Evolutionary conservation across 2,329 filamentous ascomycete species (phyloP).

Genomic region (Xylariales sp.): DNA sequence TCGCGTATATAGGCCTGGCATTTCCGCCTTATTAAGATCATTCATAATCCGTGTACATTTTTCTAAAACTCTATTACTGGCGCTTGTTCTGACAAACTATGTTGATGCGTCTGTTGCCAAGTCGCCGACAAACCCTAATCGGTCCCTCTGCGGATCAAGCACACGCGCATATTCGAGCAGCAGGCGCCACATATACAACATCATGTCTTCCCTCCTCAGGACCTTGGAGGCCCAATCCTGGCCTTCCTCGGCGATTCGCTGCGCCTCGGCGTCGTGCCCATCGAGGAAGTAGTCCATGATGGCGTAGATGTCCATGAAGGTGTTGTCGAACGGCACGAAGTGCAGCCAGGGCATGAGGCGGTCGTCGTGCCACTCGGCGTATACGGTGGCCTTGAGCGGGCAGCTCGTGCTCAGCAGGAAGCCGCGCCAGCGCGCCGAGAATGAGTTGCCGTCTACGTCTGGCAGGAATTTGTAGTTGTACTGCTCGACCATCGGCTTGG

Average conservation of each 20-base stretch:
- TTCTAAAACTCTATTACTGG: too few species aligned
- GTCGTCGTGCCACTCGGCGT: conserved; percentile 72
- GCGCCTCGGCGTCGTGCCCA: conserved; percentile 53
- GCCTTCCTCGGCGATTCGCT: conserved; percentile 62
- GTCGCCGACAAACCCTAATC: conserved; percentile 48
- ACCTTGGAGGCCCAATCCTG: conserved; percentile 65
- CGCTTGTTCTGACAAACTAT: too few species aligned
- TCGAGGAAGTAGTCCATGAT: conserved; percentile 65
- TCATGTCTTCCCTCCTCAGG: conserved; percentile 65
- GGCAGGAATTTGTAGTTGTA: conserved; percentile 65
- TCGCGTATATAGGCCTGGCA: too few species aligned
- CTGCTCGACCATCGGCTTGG: conserved; percentile 51
- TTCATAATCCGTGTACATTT: too few species aligned
- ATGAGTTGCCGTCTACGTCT: conserved; percentile 69
- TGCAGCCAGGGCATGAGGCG: conserved; percentile 71
- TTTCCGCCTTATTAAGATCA: too few species aligned
- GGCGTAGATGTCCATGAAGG: conserved; percentile 67
- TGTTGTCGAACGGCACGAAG: conserved; percentile 71
- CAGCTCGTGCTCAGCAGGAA: conserved; percentile 67
- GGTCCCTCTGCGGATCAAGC: conserved; percentile 48
- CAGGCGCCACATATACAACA: conserved; percentile 65
- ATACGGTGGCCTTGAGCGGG: conserved; percentile 71
- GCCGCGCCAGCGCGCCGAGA: conserved; percentile 61
- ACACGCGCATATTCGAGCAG: conserved; percentile 59
- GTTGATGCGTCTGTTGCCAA: conserved; percentile 20